Evolutionary conservation across 2,329 filamentous ascomycete species (phyloP).

Genomic region (Sporothrix schenckii): DNA sequence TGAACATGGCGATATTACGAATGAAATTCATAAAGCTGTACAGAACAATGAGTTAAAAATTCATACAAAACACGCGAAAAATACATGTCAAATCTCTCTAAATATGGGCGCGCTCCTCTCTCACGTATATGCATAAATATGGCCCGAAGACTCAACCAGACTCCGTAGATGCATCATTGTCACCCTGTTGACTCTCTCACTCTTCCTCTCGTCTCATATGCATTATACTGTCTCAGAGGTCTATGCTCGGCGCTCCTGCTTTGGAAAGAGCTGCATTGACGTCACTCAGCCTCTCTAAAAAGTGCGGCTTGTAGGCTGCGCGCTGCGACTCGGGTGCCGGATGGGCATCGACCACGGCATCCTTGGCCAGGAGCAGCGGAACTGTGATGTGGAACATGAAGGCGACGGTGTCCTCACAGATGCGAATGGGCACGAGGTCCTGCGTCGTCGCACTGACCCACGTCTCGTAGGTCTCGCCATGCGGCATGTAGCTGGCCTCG

Average conservation of each 20-base stretch:
- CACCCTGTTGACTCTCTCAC: background rate
- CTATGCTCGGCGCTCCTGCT: background rate
- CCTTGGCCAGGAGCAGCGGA: conserved; percentile 26
- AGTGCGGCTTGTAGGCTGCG: conserved; percentile 57
- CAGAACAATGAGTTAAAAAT: too few species aligned
- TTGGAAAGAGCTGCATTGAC: conserved; percentile 27
- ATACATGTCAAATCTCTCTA: background rate
- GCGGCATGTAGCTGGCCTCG: conserved; percentile 45
- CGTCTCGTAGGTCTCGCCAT: conserved; percentile 44
- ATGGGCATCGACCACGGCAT: conserved; percentile 15
- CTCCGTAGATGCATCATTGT: conserved; percentile 13
- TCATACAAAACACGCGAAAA: too few species aligned
- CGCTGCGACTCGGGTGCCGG: conserved; percentile 28
- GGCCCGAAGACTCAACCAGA: background rate
- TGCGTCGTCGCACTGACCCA: conserved; percentile 40
- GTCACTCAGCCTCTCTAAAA: conserved; percentile 28
- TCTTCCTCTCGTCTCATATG: background rate
- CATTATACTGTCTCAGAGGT: background rate
- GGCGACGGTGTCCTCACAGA: conserved; percentile 27
- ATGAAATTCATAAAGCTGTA: background rate
- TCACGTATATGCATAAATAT: conserved; percentile 6
- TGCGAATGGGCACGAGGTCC: conserved; percentile 28
- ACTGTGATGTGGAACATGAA: conserved; percentile 36
- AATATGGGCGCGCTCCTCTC: conserved; percentile 1
- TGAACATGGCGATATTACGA: too few species aligned